These are phyloP conservation scores for Acacia melanoxylon DNA, from an alignment of 306 rosid species.

Conservation along the genomic window DNA sequence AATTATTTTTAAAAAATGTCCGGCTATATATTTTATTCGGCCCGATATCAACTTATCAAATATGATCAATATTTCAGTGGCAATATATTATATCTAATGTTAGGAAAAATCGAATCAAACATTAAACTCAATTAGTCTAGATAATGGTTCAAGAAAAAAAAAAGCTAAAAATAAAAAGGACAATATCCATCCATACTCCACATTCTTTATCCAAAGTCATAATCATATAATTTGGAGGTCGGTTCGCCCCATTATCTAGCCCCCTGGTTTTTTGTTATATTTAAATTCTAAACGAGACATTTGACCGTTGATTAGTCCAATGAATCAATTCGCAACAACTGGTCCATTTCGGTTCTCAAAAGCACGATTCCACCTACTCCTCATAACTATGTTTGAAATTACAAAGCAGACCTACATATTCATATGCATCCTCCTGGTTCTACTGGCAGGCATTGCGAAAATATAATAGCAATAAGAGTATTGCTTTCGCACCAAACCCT, in stretches of 20 bases:
- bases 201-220: not conserved
- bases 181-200: not conserved
- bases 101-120: too few species aligned
- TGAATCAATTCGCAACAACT: not conserved
- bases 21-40: too few species aligned
- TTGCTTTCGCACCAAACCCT: not conserved
- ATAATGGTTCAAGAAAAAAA: not conserved
- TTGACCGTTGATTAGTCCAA: not conserved
- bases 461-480: not conserved
- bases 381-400: not conserved
- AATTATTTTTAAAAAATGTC: too few species aligned
- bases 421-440: not conserved
- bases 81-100: too few species aligned
- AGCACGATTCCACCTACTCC: not conserved
- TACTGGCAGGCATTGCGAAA: not conserved
- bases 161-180: not conserved
- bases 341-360: not conserved
- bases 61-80: too few species aligned
- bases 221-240: not conserved
- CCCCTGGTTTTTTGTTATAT: not conserved
- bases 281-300: not conserved
- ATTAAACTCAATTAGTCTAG: not conserved
- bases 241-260: not conserved
- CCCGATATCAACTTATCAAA: too few species aligned
- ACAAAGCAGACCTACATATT: not conserved